phyloP scores from a whole-genome alignment of 108 stramenopile genomes.

The Schizochytrium sp. region DNA sequence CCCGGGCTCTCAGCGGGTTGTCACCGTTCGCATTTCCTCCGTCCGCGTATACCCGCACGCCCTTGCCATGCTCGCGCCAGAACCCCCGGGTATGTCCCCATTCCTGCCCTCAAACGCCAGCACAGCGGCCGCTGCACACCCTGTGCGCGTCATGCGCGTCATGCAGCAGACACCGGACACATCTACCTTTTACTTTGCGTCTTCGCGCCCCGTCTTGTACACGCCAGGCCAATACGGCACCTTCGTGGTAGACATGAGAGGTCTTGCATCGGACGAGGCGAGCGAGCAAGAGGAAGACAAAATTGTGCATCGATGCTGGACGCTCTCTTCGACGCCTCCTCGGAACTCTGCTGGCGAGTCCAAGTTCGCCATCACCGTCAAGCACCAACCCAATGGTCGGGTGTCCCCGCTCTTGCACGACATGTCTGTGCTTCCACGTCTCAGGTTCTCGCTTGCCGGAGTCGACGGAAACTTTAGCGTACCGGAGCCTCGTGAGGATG shows the following conservation, averaged over 20 bases:
- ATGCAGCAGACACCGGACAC: background rate
- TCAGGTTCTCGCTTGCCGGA: background rate
- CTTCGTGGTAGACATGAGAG: background rate
- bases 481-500: background rate
- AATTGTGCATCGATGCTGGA: background rate
- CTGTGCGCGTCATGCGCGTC: background rate
- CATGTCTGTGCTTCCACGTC: background rate
- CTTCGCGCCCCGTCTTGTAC: background rate
- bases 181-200: background rate
- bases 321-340: background rate
- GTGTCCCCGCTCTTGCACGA: background rate
- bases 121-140: background rate
- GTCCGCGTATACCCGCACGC: background rate
- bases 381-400: background rate
- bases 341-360: background rate
- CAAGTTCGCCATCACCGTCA: background rate
- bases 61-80: background rate
- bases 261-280: too few relatives aligned
- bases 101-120: background rate
- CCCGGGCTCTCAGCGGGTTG: background rate
- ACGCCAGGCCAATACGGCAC: background rate
- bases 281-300: background rate
- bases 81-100: background rate
- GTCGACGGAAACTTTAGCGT: background rate
- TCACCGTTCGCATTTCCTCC: background rate